phyloP scores from a whole-genome alignment of 805 yeast genomes.

The Teunomyces funiuensis region DNA sequence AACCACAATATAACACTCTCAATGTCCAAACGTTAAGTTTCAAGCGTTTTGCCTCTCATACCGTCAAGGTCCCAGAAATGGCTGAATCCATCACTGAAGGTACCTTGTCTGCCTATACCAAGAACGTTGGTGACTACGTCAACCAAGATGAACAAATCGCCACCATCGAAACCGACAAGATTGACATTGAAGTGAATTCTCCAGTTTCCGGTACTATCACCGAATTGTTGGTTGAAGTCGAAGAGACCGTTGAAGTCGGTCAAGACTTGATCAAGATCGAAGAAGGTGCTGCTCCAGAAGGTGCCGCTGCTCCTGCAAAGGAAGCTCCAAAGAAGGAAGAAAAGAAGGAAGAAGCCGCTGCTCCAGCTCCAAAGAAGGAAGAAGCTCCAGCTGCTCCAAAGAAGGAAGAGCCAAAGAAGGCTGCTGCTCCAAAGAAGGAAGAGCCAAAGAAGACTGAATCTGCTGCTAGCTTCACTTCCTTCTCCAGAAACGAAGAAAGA shows the following conservation, averaged over 20 bases:
- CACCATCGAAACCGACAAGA: constrained; percentile 97
- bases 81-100: constrained; percentile 99
- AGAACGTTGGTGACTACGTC: constrained; percentile 85
- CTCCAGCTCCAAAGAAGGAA: constrained; percentile 25
- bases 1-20: constrained; percentile 6
- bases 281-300: constrained; percentile 70
- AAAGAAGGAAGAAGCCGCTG: constrained; percentile 19
- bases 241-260: constrained; percentile 94
- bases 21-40: constrained; percentile 19
- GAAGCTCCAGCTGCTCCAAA: constrained; percentile 32
- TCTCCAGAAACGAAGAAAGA: constrained; percentile 83
- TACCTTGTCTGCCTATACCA: constrained; percentile 67
- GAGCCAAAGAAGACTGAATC: constrained; percentile 24
- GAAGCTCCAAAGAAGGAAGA: constrained; percentile 28
- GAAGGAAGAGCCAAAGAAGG: constrained; percentile 32
- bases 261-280: constrained; percentile 88
- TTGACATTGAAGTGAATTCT: constrained; percentile 94
- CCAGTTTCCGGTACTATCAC: constrained; percentile 89
- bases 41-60: constrained; percentile 39
- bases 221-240: constrained; percentile 78
- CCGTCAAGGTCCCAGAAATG: constrained; percentile 95
- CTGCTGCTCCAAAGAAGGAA: constrained; percentile 36
- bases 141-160: constrained; percentile 87
- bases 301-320: constrained; percentile 37
- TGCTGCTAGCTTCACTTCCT: constrained; percentile 42